Base-by-base conservation (phyloP, 1,139 yeast genomes). In the Saccharomyces hybrid region DNA sequence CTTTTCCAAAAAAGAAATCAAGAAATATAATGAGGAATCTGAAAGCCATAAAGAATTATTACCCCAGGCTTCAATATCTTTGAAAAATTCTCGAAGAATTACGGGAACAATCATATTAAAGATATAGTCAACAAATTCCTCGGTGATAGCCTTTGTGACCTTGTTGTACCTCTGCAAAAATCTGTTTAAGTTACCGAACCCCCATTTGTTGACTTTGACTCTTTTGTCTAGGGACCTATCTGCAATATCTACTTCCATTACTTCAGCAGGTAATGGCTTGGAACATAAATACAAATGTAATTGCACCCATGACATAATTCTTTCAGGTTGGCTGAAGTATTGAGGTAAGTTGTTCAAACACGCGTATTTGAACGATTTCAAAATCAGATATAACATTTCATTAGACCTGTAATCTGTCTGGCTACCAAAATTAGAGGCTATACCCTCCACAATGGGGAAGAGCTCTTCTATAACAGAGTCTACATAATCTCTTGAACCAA, bases 121-220 rank as follows among this genome's bases (percentile, higher is more conserved):
- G 61, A 82, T 79, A 57, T 71, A 72, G 13, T 72, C 69, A 16
- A 79, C 78, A 64, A 82, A 80, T 44, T 75, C 77, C 66, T 77
- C 60, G 66, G 71, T 63, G 25, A 69, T 61, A 5, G 57, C 60
- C 50, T 69, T 69, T 1, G 72, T 68, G 3, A 69, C 57, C 56
- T 69, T 64, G 54, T 78, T 72, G 58, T 78, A 79, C 52, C 66
- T 68, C 53, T 64, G 64, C 51, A 69, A 57, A 50, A 86, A 74
- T 63, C 86, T 75, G 59, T 81, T 81, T 55, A 85, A 70, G 63
- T 85, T 85, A 30, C 84, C 89, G 68, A 82, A 84, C 52, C 84
- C 82, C 91, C 91, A 85, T 69, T 86, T 86, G 53, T 81, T 80
- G 42, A 85, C 78, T 62, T 83, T 84, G 27, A 81, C 75, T 61